A percentile compares a stretch with the other conserved stretches of the same genome.
Conservation (phyloP, 805 yeast species). For the Wickerhamomyces hampshirensis region DNA sequence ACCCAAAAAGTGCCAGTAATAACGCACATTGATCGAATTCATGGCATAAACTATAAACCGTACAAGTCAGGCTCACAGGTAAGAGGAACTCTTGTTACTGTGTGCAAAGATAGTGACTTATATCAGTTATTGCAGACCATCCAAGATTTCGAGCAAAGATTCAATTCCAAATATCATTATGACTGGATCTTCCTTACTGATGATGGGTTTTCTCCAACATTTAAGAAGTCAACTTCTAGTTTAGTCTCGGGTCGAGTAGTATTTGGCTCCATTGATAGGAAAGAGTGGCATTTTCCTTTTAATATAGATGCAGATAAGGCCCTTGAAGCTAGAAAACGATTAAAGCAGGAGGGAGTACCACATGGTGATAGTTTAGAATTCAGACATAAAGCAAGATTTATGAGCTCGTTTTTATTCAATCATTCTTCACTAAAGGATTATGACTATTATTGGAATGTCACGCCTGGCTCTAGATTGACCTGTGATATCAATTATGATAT, state of each 20-base stretch:
- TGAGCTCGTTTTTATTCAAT: conserved; percentile 49
- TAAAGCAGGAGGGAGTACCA: conserved; percentile 37
- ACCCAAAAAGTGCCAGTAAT: neutral
- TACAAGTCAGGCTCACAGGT: conserved; percentile 13
- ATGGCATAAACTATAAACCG: conserved; percentile 1
- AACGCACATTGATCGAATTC: neutral
- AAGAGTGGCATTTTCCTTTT: conserved; percentile 64
- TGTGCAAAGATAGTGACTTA: conserved; percentile 49
- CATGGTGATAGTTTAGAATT: conserved; percentile 57
- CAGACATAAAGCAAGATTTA: conserved; percentile 53
- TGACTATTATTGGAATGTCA: conserved; percentile 70
- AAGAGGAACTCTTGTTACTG: neutral
- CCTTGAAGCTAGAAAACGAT: conserved; percentile 32
- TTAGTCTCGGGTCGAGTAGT: conserved; percentile 51
- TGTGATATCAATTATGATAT: conserved; percentile 65
- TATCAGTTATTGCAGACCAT: conserved; percentile 50
- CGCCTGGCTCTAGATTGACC: conserved; percentile 51
- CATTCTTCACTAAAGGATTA: conserved; percentile 53
- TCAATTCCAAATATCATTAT: conserved; percentile 54
- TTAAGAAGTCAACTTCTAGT: conserved; percentile 38
- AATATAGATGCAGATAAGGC: conserved; percentile 50
- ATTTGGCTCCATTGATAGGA: conserved; percentile 51
- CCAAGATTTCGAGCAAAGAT: conserved; percentile 55
- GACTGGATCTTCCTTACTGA: conserved; percentile 78
- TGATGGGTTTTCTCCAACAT: conserved; percentile 48